A percentile compares a stretch with the other conserved stretches of the same genome.
Evolutionary conservation across 108 stramenopile species (phyloP).

Genomic region (Parietichytrium sp.): DNA sequence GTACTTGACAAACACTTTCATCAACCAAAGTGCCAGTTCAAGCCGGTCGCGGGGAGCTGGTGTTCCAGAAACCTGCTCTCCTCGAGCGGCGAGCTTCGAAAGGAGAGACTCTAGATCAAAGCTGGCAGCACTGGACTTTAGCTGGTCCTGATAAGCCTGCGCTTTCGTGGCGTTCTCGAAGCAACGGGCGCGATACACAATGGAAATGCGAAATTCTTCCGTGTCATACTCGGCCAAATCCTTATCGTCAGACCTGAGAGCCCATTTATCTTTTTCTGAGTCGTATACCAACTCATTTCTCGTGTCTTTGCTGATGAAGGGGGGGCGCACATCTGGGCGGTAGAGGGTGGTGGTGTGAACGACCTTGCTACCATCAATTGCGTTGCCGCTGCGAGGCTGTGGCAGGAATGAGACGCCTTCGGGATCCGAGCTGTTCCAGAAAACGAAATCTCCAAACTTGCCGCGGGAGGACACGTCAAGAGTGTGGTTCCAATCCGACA

Average conservation of each 20-base stretch:
- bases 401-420: background rate
- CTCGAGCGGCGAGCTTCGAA: background rate
- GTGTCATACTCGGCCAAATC: background rate
- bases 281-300: background rate
- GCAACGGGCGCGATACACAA: conserved; percentile 47
- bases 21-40: background rate
- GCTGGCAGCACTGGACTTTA: background rate
- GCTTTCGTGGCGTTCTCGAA: background rate
- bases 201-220: conserved; percentile 34
- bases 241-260: background rate
- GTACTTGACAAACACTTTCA: background rate
- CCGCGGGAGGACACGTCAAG: background rate
- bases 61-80: background rate
- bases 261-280: background rate
- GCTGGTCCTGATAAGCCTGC: background rate
- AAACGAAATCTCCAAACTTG: conserved; percentile 44
- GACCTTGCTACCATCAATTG: conserved; percentile 40
- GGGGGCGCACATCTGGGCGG: conserved; percentile 27
- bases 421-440: background rate
- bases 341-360: conserved; percentile 44
- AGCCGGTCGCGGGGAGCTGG: background rate
- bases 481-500: conserved; percentile 40
- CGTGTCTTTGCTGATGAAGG: conserved; percentile 37
- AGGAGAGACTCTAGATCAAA: background rate
- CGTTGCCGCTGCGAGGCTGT: background rate